These are phyloP conservation scores for Tarenaya hassleriana DNA, from an alignment of 345 rosid species.

Conservation along the genomic window DNA sequence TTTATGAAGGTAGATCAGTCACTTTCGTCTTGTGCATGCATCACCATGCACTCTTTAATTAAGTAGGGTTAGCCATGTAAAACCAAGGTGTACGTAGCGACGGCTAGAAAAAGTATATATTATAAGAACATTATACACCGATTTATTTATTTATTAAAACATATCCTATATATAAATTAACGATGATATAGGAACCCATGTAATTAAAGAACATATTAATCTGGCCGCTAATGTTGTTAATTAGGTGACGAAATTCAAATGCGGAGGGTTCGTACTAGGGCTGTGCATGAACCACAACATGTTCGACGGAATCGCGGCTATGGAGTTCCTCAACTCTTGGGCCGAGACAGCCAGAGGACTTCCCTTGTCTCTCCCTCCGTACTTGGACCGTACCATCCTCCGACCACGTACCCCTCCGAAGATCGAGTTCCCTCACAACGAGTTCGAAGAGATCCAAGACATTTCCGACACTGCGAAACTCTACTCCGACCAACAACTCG, in stretches of 20 bases:
- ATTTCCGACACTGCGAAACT: constrained; percentile 47
- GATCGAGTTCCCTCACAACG: constrained; percentile 52
- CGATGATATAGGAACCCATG: too few species aligned
- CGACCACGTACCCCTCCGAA: constrained; percentile 49
- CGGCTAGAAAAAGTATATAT: too few species aligned
- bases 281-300: constrained; percentile 68
- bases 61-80: too few species aligned
- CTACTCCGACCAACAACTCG: constrained; percentile 49
- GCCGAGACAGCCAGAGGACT: constrained; percentile 59
- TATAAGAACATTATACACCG: too few species aligned
- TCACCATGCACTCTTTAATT: too few species aligned
- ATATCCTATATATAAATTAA: too few species aligned
- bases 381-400: constrained; percentile 51
- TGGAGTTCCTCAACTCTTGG: constrained; percentile 78
- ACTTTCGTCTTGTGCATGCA: too few species aligned
- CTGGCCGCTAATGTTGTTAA: too few species aligned
- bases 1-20: too few species aligned
- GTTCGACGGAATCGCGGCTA: constrained; percentile 70
- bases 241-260: constrained; percentile 69
- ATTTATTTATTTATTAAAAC: too few species aligned
- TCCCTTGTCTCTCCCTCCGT: constrained; percentile 54
- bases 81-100: too few species aligned
- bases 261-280: constrained; percentile 69
- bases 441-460: constrained; percentile 64
- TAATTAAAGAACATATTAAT: too few species aligned